Conservation (phyloP, 352 stramenopile species). For the Phytopythium mirpurense region DNA sequence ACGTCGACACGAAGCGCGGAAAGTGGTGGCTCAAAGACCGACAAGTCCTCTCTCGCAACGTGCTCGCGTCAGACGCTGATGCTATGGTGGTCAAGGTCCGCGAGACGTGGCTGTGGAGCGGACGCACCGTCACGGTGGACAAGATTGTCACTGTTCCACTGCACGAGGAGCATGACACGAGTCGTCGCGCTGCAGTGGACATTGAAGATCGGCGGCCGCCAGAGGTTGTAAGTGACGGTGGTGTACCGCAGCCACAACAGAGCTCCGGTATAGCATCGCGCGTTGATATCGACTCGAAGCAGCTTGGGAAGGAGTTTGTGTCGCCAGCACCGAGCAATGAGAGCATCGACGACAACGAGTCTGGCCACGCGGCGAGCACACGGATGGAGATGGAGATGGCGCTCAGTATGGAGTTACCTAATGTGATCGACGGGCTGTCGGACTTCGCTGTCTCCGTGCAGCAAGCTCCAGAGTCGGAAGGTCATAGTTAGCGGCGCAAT, state of each 20-base stretch:
- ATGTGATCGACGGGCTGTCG: no score
- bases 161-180: background rate
- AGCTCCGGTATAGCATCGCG: background rate
- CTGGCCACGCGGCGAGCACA: background rate
- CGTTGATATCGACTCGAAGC: background rate
- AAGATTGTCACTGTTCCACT: constrained; percentile 39
- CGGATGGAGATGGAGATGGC: constrained; percentile 5
- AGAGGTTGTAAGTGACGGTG: background rate
- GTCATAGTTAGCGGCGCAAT: no score
- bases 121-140: constrained; percentile 51
- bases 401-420: background rate
- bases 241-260: background rate
- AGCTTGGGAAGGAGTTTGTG: constrained; percentile 6
- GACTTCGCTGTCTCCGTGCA: background rate
- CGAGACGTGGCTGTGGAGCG: constrained; percentile 62
- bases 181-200: background rate
- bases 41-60: constrained; percentile 42
- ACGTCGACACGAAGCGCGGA: constrained; percentile 36
- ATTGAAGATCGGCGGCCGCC: background rate
- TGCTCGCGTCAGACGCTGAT: constrained; percentile 18
- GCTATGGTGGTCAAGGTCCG: constrained; percentile 47
- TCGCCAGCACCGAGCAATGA: background rate
- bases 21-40: constrained; percentile 71
- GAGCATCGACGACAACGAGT: background rate
- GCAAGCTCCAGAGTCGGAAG: background rate